Evolutionary conservation across 345 rosid genomes (phyloP), one percentile per base, ranked within the genome.

Genomic region (Geranium rotundifolium): DNA sequence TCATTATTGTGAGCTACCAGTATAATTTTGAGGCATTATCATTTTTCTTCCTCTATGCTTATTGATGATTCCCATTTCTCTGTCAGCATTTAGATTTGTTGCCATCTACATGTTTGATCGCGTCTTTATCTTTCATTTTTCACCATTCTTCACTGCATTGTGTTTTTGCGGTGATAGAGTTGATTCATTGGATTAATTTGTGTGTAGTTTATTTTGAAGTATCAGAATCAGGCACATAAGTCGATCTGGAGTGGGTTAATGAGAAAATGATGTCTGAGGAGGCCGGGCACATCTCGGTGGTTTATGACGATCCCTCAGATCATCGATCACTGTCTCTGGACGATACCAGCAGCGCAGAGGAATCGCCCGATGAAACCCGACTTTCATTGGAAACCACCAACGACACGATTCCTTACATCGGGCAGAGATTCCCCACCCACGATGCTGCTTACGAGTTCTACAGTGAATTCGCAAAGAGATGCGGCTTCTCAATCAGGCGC

Each of bases 401-500:
- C 52, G 91, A 92, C 71, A 75, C 75, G 6, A 59, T 82, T 71
- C 98, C 98, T 6, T 92, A 85, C 49, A 81, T 80, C 8, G 96
- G 98, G 56, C 98, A 92, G 67, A 77, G 88, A 70, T 92, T 92
- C 70, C 71, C 81, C 13, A 80, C 89, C 13, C 98, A 92, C 70
- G 98, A 92, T 76, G 82, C 89, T 17, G 98, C 95, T 65, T 92
- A 92, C 63, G 91, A 89, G 62, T 92, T 81, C 71, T 92, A 92
- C 62, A 85, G 89, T 66, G 91, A 81, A 59, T 92, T 84, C 65
- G 95, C 98, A 6, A 89, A 81, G 71, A 82, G 82, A 17, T 89
- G 91, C 57, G 98, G 98, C 58, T 91, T 91, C 76, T 89, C 98
- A 2, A 91, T 89, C 46, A 90, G 98, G 19, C 89, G 92, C 60